phyloP scores from a whole-genome alignment of 2,329 filamentous ascomycete genomes.

The Torrubiellomyces zombiae region DNA sequence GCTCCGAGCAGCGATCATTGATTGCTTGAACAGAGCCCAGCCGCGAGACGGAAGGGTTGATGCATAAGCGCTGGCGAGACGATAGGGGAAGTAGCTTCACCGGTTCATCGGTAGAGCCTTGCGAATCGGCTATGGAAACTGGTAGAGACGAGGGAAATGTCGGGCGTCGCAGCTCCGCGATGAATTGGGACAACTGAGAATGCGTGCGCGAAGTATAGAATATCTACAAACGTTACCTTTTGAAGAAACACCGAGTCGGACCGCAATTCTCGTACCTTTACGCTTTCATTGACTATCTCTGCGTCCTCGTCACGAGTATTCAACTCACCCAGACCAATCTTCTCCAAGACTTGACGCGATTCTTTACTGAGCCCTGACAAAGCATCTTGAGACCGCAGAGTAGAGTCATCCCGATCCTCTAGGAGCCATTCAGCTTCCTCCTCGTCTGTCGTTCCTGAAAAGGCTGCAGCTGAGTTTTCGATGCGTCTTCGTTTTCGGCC shows the following conservation, averaged over 20 bases:
- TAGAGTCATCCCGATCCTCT: conserved; percentile 46
- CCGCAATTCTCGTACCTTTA: conserved; percentile 36
- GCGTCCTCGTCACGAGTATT: conserved; percentile 20
- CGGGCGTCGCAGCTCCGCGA: conserved; percentile 67
- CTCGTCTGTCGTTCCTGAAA: conserved; percentile 16
- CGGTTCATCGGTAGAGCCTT: conserved; percentile 14
- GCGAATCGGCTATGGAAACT: conserved; percentile 14
- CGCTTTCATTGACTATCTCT: conserved; percentile 40
- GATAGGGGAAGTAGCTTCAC: conserved; percentile 73
- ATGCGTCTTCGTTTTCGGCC: conserved; percentile 28
- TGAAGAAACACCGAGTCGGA: conserved; percentile 2
- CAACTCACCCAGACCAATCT: conserved; percentile 32
- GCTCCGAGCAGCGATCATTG: conserved; percentile 81
- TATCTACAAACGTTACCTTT: conserved; percentile 34
- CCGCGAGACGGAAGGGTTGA: conserved; percentile 65
- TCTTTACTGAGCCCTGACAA: conserved; percentile 52
- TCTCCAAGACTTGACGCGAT: conserved; percentile 57
- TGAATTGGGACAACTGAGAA: conserved; percentile 80
- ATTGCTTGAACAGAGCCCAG: conserved; percentile 63
- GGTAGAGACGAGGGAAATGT: conserved; percentile 56
- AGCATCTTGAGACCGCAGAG: conserved; percentile 17
- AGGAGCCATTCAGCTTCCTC: conserved; percentile 59
- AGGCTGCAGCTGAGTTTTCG: conserved; percentile 15
- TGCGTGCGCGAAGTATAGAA: conserved; percentile 89
- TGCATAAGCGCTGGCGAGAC: conserved; percentile 75